Conservation (phyloP, 202 grass and related monocot species). For the Bolboschoenoplectus hybrid region DNA sequence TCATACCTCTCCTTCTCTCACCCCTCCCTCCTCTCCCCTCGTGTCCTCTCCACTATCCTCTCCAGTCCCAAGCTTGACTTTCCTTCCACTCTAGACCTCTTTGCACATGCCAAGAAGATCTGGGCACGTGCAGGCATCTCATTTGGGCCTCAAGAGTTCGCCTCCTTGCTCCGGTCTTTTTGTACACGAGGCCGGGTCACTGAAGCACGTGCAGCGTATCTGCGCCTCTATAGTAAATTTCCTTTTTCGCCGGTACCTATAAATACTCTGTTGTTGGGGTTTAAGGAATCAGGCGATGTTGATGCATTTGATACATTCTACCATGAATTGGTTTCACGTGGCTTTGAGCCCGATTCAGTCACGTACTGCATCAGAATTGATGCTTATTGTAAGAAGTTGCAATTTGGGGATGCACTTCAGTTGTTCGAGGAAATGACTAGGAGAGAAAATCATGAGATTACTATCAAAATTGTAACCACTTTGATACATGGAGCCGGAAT, state of each 20-base stretch:
- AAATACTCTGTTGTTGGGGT: conserved; percentile 81
- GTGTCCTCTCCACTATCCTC: conserved; percentile 57
- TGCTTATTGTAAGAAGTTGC: conserved; percentile 68
- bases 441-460: conserved; percentile 56
- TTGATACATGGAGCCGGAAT: conserved; percentile 77
- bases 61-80: conserved; percentile 57
- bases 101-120: conserved; percentile 52
- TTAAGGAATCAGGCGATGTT: conserved; percentile 73
- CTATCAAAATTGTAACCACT: conserved; percentile 66
- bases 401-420: conserved; percentile 57
- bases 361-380: conserved; percentile 81
- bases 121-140: conserved; percentile 60
- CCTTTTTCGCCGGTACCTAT: conserved; percentile 61
- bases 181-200: conserved; percentile 56
- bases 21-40: conserved; percentile 61
- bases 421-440: conserved; percentile 67
- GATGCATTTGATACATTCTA: conserved; percentile 79
- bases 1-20: conserved; percentile 53
- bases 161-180: conserved; percentile 71
- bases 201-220: conserved; percentile 71
- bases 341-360: conserved; percentile 65
- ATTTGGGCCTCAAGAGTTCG: conserved; percentile 69
- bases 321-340: conserved; percentile 66
- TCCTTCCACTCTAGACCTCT: conserved; percentile 58
- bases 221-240: conserved; percentile 56